Base-by-base conservation (phyloP, 2,329 filamentous ascomycete genomes). In the Gnomoniopsis smithogilvyi region DNA sequence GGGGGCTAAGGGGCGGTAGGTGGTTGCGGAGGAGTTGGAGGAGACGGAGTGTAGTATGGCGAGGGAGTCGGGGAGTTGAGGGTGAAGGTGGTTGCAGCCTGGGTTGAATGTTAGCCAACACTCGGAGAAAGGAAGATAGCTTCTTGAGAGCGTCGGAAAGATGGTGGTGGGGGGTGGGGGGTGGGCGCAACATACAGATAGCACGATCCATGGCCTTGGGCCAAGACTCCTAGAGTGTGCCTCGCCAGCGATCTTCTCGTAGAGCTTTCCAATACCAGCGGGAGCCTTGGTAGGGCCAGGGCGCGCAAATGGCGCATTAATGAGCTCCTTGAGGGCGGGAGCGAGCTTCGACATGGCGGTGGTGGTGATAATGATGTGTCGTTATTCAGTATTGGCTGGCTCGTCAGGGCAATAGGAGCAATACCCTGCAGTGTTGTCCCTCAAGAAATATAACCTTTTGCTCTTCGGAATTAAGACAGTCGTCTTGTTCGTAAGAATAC, bases 1-100 rank as follows among this genome's bases (percentile, higher is more conserved):
- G 15, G 74, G 69, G 36, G 65, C 66, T 54, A 67, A 62, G 57
- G 15, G 54, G 3, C 10, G 36, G 51, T 61, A 59, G 62, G 60
- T 59, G 54, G 58, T 63, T 60, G 59, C 34, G 51, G 58, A 47
- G 36, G 62, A 24, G 24, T 63, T 38, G 64, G 76, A 72, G 12
- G 81, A 80, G 34, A 83, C 72, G 57, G 80, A 68, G 73, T 86
- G 87, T 14, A 93, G 81, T 22, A 81, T 74, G 3, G 83, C 75
- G 64, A 94, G 83, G 3, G 90, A 89, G 59, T 90, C 88, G 24
- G 91, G 1, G 90, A 92, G 77, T 96, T 95, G 78, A 95, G 85
- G 1, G 91, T 95, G 76, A 94, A 90, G 1, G 90, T 92, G 19
- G 91, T 87, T 34, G 91, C 91, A 1, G 91, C 89, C 87, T 91